Conservation (phyloP, 805 yeast species). For the Candida arabinofermentans region DNA sequence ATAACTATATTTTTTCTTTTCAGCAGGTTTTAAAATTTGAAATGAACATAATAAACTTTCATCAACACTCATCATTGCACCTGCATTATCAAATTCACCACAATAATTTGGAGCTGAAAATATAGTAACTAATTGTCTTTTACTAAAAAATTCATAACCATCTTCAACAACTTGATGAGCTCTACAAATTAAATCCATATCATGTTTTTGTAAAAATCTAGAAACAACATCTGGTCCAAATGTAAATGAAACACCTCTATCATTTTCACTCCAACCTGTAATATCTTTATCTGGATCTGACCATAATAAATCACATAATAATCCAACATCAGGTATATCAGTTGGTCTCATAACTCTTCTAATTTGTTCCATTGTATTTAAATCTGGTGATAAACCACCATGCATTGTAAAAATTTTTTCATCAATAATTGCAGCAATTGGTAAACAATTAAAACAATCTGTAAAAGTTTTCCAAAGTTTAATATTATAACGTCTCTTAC, state of each 20-base stretch:
- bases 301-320: constrained; percentile 95
- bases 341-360: constrained; percentile 99
- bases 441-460: constrained; percentile 97
- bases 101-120: constrained; percentile 98
- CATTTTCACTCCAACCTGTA: constrained; percentile 98
- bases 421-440: constrained; percentile 97
- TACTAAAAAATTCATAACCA: constrained; percentile 95
- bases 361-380: constrained; percentile 97
- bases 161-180: constrained; percentile 99
- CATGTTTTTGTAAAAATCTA: constrained; percentile 93
- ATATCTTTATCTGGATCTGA: constrained; percentile 98
- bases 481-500: constrained; percentile 96
- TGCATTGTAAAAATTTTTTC: constrained; percentile 99
- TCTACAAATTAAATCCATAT: constrained; percentile 95
- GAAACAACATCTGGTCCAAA: constrained; percentile 99
- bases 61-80: constrained; percentile 99
- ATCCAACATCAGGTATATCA: constrained; percentile 96
- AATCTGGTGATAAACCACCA: constrained; percentile 96
- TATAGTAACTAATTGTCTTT: constrained; percentile 91
- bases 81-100: constrained; percentile 98
- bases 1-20: constrained; percentile 68
- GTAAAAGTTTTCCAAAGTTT: constrained; percentile 98
- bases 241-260: constrained; percentile 98
- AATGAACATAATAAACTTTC: constrained; percentile 94
- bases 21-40: constrained; percentile 96